A percentile compares a stretch with the other conserved stretches of the same genome.
Evolutionary conservation across 768 basidiomycete species (phyloP).

Genomic region (Rhodotorula diobovata): DNA sequence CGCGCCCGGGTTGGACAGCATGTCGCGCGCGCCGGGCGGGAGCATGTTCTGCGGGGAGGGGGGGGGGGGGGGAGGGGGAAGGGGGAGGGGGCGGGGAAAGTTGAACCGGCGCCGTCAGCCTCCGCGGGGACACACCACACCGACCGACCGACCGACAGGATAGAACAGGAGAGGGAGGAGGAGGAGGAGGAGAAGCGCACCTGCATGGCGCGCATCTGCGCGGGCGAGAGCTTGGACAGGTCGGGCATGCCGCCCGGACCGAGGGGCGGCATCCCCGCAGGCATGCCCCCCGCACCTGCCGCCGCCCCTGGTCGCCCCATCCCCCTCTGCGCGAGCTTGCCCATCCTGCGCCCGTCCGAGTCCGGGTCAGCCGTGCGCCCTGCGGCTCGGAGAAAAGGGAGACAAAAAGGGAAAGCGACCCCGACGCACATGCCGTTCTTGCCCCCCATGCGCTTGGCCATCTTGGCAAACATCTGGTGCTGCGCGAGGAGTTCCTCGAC

Average conservation of each 20-base stretch:
- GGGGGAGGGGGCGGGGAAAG: too few relatives aligned
- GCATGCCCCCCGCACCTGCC: slow-evolving; percentile 57
- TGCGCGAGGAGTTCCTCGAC: slow-evolving; percentile 97
- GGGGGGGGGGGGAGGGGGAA: not conserved
- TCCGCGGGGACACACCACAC: slow-evolving; percentile 9
- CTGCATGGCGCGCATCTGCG: slow-evolving; percentile 92
- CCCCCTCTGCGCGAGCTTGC: slow-evolving; percentile 73
- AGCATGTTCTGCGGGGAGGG: slow-evolving; percentile 64
- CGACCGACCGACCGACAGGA: too few relatives aligned
- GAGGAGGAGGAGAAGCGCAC: slow-evolving; percentile 50
- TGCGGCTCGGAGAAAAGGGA: not conserved
- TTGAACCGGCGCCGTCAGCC: too few relatives aligned
- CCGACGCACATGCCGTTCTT: slow-evolving; percentile 80
- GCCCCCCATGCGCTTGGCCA: slow-evolving; percentile 96
- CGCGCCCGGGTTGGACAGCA: slow-evolving; percentile 30
- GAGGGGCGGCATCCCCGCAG: slow-evolving; percentile 23
- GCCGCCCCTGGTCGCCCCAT: slow-evolving; percentile 70
- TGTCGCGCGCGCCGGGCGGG: slow-evolving; percentile 70
- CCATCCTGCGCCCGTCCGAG: slow-evolving; percentile 59
- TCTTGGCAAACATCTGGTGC: slow-evolving; percentile 97
- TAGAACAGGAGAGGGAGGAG: not conserved
- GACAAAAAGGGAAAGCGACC: not conserved
- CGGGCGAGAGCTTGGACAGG: slow-evolving; percentile 63
- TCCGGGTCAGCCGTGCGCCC: too few relatives aligned
- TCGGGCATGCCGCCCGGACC: slow-evolving; percentile 38